These are phyloP conservation scores for Cryphonectria carpinicola DNA, from an alignment of 2,329 filamentous ascomycete species.

Conservation along the genomic window DNA sequence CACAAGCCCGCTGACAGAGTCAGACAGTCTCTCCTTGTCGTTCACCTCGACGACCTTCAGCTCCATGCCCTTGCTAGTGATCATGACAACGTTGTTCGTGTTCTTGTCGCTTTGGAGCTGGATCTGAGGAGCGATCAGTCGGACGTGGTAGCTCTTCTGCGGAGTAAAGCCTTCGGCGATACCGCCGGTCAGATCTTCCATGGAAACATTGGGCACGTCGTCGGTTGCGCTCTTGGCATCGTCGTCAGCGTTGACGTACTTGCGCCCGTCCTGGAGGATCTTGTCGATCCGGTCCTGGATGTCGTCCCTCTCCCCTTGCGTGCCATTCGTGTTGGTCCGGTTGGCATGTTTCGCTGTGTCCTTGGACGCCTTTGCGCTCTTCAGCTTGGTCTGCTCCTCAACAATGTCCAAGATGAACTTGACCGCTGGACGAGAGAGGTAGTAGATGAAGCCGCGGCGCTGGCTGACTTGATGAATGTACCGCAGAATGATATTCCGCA, in stretches of 20 bases:
- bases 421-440: constrained; percentile 91
- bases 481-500: constrained; percentile 93
- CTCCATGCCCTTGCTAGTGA: constrained; percentile 97
- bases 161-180: constrained; percentile 87
- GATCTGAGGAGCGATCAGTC: constrained; percentile 95
- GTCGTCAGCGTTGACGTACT: constrained; percentile 77
- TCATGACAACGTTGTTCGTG: constrained; percentile 91
- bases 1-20: constrained; percentile 92
- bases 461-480: constrained; percentile 98
- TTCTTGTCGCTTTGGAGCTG: constrained; percentile 99
- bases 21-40: constrained; percentile 90
- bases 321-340: constrained; percentile 37
- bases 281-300: constrained; percentile 86
- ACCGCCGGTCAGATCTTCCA: constrained; percentile 70
- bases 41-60: constrained; percentile 97
- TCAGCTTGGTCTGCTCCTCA: constrained; percentile 84
- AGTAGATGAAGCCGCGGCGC: constrained; percentile 94
- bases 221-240: constrained; percentile 34
- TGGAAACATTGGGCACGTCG: constrained; percentile 45
- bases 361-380: constrained; percentile 44
- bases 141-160: constrained; percentile 92
- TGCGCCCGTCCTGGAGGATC: constrained; percentile 80
- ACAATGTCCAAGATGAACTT: constrained; percentile 99
- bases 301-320: constrained; percentile 47
- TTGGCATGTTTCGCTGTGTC: constrained; percentile 26